These are phyloP conservation scores for Lichtheimia ramosa DNA, from an alignment of 371 early-diverging fungal genomes.

Conservation along the genomic window DNA sequence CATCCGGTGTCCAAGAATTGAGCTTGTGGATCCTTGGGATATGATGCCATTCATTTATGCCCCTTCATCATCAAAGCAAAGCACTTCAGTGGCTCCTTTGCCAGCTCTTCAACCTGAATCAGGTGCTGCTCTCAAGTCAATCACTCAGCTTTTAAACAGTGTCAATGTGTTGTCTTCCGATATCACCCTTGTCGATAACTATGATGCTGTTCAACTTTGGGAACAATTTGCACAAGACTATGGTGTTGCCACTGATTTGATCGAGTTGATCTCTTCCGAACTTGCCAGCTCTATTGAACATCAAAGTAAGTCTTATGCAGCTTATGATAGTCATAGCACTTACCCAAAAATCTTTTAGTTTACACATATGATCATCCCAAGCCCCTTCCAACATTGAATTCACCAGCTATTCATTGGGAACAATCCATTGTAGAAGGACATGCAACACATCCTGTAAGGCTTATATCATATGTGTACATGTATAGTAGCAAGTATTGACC, in stretches of 20 bases:
- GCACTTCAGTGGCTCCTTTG: background rate
- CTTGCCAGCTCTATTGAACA: constrained; percentile 40
- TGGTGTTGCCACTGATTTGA: constrained; percentile 28
- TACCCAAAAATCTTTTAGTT: constrained; percentile 14
- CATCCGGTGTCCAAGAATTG: constrained; percentile 29
- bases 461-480: background rate
- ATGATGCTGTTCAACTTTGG: constrained; percentile 43
- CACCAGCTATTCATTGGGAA: constrained; percentile 69
- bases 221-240: constrained; percentile 31
- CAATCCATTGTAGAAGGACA: constrained; percentile 76
- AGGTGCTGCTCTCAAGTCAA: constrained; percentile 4
- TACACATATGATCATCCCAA: constrained; percentile 57
- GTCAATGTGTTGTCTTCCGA: background rate
- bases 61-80: background rate
- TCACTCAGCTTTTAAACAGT: background rate
- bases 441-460: constrained; percentile 76
- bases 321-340: background rate
- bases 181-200: constrained; percentile 26
- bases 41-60: constrained; percentile 46
- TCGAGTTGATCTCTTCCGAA: constrained; percentile 39
- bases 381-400: constrained; percentile 43
- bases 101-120: background rate
- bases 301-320: constrained; percentile 38
- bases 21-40: constrained; percentile 42
- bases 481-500: background rate